Evolutionary conservation across 257 asterid species (phyloP).

Genomic region (Lantana camara): DNA sequence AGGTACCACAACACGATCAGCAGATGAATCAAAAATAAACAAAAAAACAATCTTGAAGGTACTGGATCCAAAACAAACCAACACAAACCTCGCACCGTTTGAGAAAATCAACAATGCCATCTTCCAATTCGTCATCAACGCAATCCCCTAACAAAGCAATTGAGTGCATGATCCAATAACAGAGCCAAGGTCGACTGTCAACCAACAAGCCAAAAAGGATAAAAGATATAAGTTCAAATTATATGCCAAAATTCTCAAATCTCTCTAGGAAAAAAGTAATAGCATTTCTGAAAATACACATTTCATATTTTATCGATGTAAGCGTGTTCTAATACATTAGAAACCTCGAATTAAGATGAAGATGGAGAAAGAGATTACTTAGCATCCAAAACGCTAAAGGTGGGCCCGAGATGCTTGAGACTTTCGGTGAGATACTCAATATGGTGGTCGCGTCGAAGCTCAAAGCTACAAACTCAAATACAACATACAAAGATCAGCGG

Average conservation of each 20-base stretch:
- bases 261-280: background rate
- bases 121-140: constrained; percentile 57
- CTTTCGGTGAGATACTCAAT: constrained; percentile 67
- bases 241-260: constrained; percentile 5
- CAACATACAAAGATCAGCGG: background rate
- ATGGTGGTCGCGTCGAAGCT: constrained; percentile 81
- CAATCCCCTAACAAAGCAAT: constrained; percentile 82
- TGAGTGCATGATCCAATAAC: constrained; percentile 94
- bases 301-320: constrained; percentile 8
- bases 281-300: constrained; percentile 15
- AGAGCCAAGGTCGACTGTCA: constrained; percentile 94
- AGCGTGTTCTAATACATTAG: background rate
- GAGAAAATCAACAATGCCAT: constrained; percentile 67
- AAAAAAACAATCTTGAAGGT: constrained; percentile 2
- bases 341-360: background rate
- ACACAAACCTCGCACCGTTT: constrained; percentile 73
- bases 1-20: constrained; percentile 11
- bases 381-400: constrained; percentile 75
- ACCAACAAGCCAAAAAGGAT: constrained; percentile 25
- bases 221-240: background rate
- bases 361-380: constrained; percentile 53
- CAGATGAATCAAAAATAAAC: background rate
- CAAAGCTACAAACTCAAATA: constrained; percentile 51
- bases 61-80: background rate
- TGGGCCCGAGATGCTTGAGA: constrained; percentile 60